These are phyloP conservation scores for Pyropia yezoensis DNA, from an alignment of 23 red algal species.

Conservation along the genomic window DNA sequence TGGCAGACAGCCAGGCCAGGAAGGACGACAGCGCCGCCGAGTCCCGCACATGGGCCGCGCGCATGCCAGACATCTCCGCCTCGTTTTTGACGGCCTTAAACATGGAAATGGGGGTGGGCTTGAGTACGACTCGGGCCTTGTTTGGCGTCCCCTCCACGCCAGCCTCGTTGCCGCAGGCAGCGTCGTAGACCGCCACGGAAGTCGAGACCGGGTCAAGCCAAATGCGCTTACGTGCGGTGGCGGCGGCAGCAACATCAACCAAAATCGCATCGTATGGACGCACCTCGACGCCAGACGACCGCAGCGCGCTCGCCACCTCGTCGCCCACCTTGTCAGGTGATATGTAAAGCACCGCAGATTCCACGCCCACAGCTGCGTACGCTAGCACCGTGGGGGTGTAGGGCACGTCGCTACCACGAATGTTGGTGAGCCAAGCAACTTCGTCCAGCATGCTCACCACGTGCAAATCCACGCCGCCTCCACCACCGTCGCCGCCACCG, in stretches of 20 bases:
- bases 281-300: slow-evolving; percentile 20
- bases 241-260: slow-evolving; percentile 31
- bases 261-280: slow-evolving; percentile 33
- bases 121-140: too few species aligned
- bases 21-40: slow-evolving; percentile 65
- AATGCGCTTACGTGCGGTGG: slow-evolving; percentile 14
- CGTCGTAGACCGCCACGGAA: slow-evolving; percentile 29
- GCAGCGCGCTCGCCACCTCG: slow-evolving; percentile 15
- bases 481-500: slow-evolving; percentile 12
- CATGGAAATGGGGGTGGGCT: slow-evolving; percentile 49
- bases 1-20: slow-evolving; percentile 72
- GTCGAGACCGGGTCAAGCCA: slow-evolving; percentile 73
- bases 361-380: slow-evolving; percentile 51
- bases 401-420: slow-evolving; percentile 86
- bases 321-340: slow-evolving; percentile 15
- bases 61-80: slow-evolving; percentile 75
- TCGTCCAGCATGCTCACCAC: slow-evolving; percentile 87
- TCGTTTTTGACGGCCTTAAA: slow-evolving; percentile 91
- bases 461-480: too few species aligned
- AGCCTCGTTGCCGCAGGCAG: slow-evolving; percentile 13
- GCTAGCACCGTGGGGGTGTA: slow-evolving; percentile 75
- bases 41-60: slow-evolving; percentile 71
- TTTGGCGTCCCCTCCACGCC: neutral
- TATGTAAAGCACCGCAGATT: slow-evolving; percentile 41
- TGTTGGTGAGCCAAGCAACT: slow-evolving; percentile 83